Evolutionary conservation across 805 yeast species (phyloP).

Genomic region (Metschnikowia amazonensis): DNA sequence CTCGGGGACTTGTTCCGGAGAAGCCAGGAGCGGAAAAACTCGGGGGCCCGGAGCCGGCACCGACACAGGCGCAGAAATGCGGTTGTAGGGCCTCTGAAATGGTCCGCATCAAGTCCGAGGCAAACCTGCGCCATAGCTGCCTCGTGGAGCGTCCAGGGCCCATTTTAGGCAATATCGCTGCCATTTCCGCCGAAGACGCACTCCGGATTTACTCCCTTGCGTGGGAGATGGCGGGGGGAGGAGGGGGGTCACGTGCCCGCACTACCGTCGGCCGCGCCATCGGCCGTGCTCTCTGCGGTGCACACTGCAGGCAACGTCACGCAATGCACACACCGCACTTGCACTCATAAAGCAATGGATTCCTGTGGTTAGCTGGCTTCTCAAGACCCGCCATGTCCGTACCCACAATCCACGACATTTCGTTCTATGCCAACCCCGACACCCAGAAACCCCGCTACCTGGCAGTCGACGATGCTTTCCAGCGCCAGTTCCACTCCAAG

Average conservation of each 20-base stretch:
- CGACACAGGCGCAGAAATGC: background rate
- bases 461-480: slow-evolving; percentile 23
- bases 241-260: background rate
- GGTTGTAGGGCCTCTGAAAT: background rate
- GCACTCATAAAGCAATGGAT: background rate
- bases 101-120: background rate
- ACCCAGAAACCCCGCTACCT: slow-evolving; percentile 27
- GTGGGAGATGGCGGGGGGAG: too few species aligned
- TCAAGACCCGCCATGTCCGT: slow-evolving; percentile 14
- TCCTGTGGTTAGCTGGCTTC: background rate
- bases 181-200: slow-evolving; percentile 4
- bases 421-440: slow-evolving; percentile 32
- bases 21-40: background rate
- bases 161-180: background rate
- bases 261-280: background rate
- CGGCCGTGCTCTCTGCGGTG: background rate
- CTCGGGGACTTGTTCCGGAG: slow-evolving; percentile 4
- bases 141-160: background rate
- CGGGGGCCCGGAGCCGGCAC: background rate
- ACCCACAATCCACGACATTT: slow-evolving; percentile 33
- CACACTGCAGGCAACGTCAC: background rate
- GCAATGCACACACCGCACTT: background rate
- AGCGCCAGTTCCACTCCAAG: slow-evolving; percentile 20
- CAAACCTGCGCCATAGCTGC: background rate
- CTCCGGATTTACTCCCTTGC: slow-evolving; percentile 6